These are phyloP conservation scores for Hypoxylon sp. DNA, from an alignment of 2,329 filamentous ascomycete species.

Conservation along the genomic window DNA sequence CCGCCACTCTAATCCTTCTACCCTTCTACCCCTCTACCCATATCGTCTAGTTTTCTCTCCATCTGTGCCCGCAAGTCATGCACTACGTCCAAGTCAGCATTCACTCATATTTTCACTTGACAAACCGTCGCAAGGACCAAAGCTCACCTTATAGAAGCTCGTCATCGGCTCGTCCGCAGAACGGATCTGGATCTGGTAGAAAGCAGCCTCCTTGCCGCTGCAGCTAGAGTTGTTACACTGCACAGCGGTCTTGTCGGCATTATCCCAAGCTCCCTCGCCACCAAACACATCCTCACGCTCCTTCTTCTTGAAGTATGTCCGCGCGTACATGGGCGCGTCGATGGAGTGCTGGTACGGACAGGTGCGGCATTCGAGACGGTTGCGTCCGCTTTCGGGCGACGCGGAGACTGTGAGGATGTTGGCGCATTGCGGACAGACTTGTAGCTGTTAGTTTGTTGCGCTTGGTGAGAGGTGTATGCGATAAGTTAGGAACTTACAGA, in stretches of 20 bases:
- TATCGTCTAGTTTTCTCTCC: slow-evolving; percentile 73
- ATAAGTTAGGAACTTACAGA: slow-evolving; percentile 66
- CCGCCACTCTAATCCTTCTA: not conserved
- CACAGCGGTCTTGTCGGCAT: slow-evolving; percentile 85
- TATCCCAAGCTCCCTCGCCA: slow-evolving; percentile 89
- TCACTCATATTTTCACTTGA: not conserved
- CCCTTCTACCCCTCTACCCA: not conserved
- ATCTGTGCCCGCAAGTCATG: slow-evolving; percentile 75
- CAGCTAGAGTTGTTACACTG: slow-evolving; percentile 88
- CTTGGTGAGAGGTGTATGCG: not conserved
- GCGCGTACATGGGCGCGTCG: slow-evolving; percentile 82
- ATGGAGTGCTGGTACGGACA: slow-evolving; percentile 94
- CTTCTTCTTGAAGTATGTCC: slow-evolving; percentile 88
- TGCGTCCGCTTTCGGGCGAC: slow-evolving; percentile 68
- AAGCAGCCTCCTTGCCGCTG: slow-evolving; percentile 87
- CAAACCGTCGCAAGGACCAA: not conserved
- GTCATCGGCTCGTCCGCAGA: slow-evolving; percentile 99
- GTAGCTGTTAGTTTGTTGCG: slow-evolving; percentile 17
- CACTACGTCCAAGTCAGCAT: slow-evolving; percentile 63
- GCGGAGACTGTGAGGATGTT: slow-evolving; percentile 84
- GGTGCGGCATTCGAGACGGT: slow-evolving; percentile 94
- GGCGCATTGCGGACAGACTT: slow-evolving; percentile 86
- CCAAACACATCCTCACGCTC: slow-evolving; percentile 93
- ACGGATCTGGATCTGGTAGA: slow-evolving; percentile 97
- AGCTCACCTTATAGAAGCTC: slow-evolving; percentile 85